A percentile compares a stretch with the other conserved stretches of the same genome.
These are phyloP conservation scores for Rhizoclosmatium globosum DNA, from an alignment of 192 early-diverging fungal genomes.

Conservation along the genomic window DNA sequence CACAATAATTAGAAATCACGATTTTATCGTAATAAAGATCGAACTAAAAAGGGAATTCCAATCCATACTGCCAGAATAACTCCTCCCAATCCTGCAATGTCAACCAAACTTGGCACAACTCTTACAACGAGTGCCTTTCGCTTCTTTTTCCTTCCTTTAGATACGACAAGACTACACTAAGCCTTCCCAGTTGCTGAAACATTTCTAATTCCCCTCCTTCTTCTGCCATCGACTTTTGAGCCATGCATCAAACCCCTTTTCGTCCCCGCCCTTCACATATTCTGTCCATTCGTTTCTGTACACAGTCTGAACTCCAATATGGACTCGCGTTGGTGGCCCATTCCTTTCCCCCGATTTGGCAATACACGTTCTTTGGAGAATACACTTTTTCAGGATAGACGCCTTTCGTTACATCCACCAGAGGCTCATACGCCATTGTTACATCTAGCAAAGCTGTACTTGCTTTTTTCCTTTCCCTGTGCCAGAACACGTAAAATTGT, in stretches of 20 bases:
- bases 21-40: not conserved
- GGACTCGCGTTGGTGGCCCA: constrained; percentile 11
- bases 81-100: not conserved
- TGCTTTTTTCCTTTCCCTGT: not conserved
- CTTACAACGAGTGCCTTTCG: not conserved
- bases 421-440: constrained; percentile 29
- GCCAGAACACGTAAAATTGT: constrained; percentile 1
- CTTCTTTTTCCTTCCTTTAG: not conserved
- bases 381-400: constrained; percentile 33
- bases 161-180: not conserved
- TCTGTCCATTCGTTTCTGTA: not conserved
- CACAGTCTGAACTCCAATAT: constrained; percentile 14
- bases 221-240: constrained; percentile 10
- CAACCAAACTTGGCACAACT: not conserved
- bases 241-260: constrained; percentile 25
- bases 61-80: not conserved
- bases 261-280: not conserved
- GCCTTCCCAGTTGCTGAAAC: not conserved
- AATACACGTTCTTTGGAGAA: constrained; percentile 29
- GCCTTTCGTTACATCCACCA: constrained; percentile 1
- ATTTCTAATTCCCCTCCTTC: constrained; percentile 18
- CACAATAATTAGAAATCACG: no score
- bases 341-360: constrained; percentile 5
- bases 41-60: not conserved
- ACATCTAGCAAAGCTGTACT: constrained; percentile 7